A percentile compares a stretch with the other conserved stretches of the same genome.
phyloP scores from a whole-genome alignment of 2,329 filamentous ascomycete species.

The Ophiostoma ulmi region DNA sequence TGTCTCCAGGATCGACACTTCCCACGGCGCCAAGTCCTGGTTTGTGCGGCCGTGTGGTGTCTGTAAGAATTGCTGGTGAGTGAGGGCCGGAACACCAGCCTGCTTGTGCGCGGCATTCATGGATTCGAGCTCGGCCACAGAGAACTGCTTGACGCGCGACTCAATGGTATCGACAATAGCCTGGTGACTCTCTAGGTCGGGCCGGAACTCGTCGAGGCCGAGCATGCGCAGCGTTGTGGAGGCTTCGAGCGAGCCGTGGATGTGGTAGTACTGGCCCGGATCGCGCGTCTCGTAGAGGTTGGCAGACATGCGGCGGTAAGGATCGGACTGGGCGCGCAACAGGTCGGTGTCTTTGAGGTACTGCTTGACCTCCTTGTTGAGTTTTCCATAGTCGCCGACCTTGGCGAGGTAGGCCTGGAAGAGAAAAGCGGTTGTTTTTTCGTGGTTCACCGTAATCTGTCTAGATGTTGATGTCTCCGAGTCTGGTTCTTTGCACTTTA shows the following conservation, averaged over 20 bases:
- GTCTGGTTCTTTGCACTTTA: conserved; percentile 31
- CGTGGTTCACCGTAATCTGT: conserved; percentile 43
- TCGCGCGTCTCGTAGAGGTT: conserved; percentile 27
- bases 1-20: conserved; percentile 42
- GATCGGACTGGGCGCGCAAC: conserved; percentile 62
- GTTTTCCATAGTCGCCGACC: conserved; percentile 48
- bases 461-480: background rate
- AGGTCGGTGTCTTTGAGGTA: conserved; percentile 54
- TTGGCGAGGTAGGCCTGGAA: conserved; percentile 56
- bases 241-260: conserved; percentile 47
- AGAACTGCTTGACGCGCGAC: conserved; percentile 34
- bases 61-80: conserved; percentile 40
- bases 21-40: conserved; percentile 42
- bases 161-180: conserved; percentile 56
- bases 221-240: conserved; percentile 42
- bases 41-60: conserved; percentile 38
- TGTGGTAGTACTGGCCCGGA: conserved; percentile 49
- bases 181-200: conserved; percentile 35
- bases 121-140: conserved; percentile 39
- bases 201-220: conserved; percentile 39
- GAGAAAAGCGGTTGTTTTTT: conserved; percentile 49
- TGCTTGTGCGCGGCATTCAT: conserved; percentile 40
- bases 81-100: conserved; percentile 43
- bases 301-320: conserved; percentile 42
- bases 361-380: conserved; percentile 42